phyloP scores from a whole-genome alignment of 257 asterid genomes.

The Cinchona pubescens region DNA sequence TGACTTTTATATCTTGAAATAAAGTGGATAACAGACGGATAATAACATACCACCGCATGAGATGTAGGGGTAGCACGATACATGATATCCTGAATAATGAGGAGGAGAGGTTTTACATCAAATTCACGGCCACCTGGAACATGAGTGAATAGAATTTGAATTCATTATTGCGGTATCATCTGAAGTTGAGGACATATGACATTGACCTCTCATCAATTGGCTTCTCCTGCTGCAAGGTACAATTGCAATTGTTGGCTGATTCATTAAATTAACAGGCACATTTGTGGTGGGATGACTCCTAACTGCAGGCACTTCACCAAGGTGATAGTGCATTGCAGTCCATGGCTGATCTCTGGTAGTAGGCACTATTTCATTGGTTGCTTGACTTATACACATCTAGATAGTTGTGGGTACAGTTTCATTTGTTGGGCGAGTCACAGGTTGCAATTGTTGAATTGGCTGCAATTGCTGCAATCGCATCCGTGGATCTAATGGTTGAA shows the following conservation, averaged over 20 bases:
- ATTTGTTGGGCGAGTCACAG: not conserved
- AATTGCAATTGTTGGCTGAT: conserved; percentile 3
- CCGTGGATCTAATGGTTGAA: conserved; percentile 1
- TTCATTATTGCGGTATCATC: conserved; percentile 57
- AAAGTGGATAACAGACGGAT: not conserved
- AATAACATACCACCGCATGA: conserved; percentile 13
- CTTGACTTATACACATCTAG: not conserved
- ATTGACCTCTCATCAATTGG: conserved; percentile 33
- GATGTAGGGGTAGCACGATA: conserved; percentile 37
- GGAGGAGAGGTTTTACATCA: conserved; percentile 51
- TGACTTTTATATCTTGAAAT: not conserved
- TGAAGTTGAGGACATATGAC: conserved; percentile 34
- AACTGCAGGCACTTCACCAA: conserved; percentile 17
- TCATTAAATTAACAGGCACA: conserved; percentile 2
- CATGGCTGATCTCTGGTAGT: not conserved
- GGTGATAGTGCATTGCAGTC: conserved; percentile 9
- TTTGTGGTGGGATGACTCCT: conserved; percentile 6
- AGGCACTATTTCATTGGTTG: not conserved
- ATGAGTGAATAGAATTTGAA: conserved; percentile 46
- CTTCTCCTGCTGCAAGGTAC: conserved; percentile 20
- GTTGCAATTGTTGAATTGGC: not conserved
- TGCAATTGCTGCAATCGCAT: conserved; percentile 12
- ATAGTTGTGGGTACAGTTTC: not conserved
- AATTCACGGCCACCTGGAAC: conserved; percentile 51
- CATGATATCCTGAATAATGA: conserved; percentile 59